phyloP scores from a whole-genome alignment of 2,329 filamentous ascomycete genomes.

The Fusarium hostae region DNA sequence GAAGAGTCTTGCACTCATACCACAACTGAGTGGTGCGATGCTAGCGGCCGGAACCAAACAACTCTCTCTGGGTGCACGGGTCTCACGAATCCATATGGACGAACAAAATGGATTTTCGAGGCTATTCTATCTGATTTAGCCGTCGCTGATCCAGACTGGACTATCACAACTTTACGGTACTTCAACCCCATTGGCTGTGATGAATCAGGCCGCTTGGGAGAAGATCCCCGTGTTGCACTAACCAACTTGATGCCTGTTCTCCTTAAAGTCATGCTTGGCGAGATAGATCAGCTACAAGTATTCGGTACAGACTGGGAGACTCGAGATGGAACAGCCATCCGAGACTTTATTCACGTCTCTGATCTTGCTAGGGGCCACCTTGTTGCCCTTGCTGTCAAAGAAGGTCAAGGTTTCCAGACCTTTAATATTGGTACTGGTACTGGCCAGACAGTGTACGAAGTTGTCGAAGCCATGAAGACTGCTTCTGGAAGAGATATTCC shows the following conservation, averaged over 20 bases:
- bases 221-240: conserved; percentile 61
- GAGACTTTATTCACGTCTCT: conserved; percentile 75
- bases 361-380: conserved; percentile 73
- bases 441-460: conserved; percentile 39
- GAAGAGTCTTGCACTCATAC: conserved; percentile 52
- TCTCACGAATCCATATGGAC: conserved; percentile 61
- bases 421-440: conserved; percentile 60
- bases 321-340: conserved; percentile 71
- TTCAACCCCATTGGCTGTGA: conserved; percentile 77
- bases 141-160: conserved; percentile 69
- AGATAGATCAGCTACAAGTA: conserved; percentile 50
- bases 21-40: conserved; percentile 54
- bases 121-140: conserved; percentile 72
- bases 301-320: conserved; percentile 75
- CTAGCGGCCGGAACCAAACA: neutral
- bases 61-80: neutral
- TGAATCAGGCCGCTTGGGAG: conserved; percentile 70
- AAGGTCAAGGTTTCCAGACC: conserved; percentile 50
- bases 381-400: conserved; percentile 61
- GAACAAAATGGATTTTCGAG: conserved; percentile 75
- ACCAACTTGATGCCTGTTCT: conserved; percentile 6
- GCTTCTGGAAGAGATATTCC: neutral
- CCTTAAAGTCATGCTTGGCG: conserved; percentile 64
- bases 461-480: neutral
- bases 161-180: conserved; percentile 71